These are phyloP conservation scores for Pseudocercospora fijiensis DNA, from an alignment of 2,329 filamentous ascomycete genomes.

Conservation along the genomic window DNA sequence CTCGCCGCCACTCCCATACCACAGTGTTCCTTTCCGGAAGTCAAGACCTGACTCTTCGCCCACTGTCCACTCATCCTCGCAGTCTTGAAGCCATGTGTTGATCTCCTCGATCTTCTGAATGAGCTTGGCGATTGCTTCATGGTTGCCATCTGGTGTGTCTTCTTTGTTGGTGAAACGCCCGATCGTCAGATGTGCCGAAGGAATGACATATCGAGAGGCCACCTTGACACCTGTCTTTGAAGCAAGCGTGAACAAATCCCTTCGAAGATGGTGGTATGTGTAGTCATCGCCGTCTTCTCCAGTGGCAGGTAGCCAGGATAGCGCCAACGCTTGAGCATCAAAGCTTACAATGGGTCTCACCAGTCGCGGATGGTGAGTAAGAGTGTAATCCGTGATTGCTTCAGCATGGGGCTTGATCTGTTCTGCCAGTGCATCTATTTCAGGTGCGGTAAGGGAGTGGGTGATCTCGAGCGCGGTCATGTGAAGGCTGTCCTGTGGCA, in stretches of 20 bases:
- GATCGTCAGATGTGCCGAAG: conserved; percentile 85
- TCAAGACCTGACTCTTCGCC: conserved; percentile 81
- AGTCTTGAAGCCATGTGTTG: conserved; percentile 64
- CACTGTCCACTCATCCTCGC: conserved; percentile 71
- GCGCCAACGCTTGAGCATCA: conserved; percentile 78
- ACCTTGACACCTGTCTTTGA: conserved; percentile 64
- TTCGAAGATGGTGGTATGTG: conserved; percentile 86
- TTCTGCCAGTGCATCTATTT: conserved; percentile 64
- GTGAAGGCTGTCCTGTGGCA: conserved; percentile 76
- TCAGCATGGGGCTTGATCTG: conserved; percentile 57
- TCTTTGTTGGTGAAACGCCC: conserved; percentile 71
- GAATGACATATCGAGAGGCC: conserved; percentile 79
- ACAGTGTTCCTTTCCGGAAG: conserved; percentile 70
- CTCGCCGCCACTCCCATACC: conserved; percentile 78
- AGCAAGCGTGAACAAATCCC: conserved; percentile 68
- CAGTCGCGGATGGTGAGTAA: conserved; percentile 67
- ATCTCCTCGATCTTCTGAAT: conserved; percentile 70
- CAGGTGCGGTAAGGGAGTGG: conserved; percentile 69
- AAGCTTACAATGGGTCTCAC: conserved; percentile 81
- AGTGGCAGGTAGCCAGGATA: conserved; percentile 81
- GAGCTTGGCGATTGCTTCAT: conserved; percentile 61
- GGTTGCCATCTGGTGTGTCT: conserved; percentile 56
- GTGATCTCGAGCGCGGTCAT: conserved; percentile 81
- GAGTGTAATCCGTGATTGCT: conserved; percentile 65
- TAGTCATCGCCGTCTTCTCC: conserved; percentile 67